Base-by-base conservation (phyloP, 2,329 filamentous ascomycete genomes). In the Cordyceps javanica region DNA sequence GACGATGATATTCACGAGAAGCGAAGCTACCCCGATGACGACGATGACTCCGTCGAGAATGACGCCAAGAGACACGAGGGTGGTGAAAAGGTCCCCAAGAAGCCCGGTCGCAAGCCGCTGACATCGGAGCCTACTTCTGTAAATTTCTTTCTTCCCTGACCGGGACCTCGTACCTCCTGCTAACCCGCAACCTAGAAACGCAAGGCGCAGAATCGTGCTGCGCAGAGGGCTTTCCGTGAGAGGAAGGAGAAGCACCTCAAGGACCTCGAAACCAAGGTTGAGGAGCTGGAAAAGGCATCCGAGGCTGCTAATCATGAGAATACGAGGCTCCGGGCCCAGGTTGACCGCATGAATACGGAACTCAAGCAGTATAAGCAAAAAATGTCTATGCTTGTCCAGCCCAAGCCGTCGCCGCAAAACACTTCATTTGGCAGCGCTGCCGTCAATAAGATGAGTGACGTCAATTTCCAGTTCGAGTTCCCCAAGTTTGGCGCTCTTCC, bases 121-220 rank as follows among this genome's bases (percentile, higher is more conserved):
- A 97, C 91, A 49, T 95, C 90, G 23, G 94, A 97, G 73, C 94
- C 94, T 25, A 97, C 90, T 65, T 94, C 92, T 64, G 93, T 97
- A 86, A 78, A 92, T 84, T 49, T 42, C 1, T 13, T 11, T 21
- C 21, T 19, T 14, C 5, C 32, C 4, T 16, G 4, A 13, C 0
- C 2, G 16, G 5, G 1, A 8, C 8, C 36, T 41, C 5, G 6
- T 26, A 48, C 16, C n/a, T 11, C 34, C 41, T 41, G 13, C 55
- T 63, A 52, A 62, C 63, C 59, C 63, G 53, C 16, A 13, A 36
- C 8, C 14, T 67, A 96, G 91, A 95, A 96, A 76, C 88, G 91
- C 66, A 99, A 99, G 76, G 94, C 94, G 10, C 92, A 97, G 69
- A 97, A 97, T 65, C 85, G 92, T 64, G 92, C 92, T 11, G 92